A percentile compares a stretch with the other conserved stretches of the same genome.
Evolutionary conservation across 2,329 filamentous ascomycete genomes (phyloP).

Genomic region (Talaromyces sp.): DNA sequence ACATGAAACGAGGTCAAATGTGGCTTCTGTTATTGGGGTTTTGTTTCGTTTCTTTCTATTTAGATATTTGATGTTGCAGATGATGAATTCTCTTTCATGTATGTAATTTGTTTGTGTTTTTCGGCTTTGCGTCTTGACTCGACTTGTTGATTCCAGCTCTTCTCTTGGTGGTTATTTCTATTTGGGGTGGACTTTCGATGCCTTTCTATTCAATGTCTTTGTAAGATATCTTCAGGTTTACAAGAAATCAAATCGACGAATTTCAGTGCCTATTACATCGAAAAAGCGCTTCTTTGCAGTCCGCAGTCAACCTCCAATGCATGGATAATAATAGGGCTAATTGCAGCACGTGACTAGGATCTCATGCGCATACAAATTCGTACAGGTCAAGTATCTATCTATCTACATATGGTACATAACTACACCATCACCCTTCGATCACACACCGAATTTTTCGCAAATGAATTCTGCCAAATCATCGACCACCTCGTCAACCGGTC

Average conservation of each 20-base stretch:
- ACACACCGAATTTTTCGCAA: slow-evolving; percentile 16
- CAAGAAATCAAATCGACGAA: background rate
- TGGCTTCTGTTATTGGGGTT: no score
- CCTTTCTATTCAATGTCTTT: slow-evolving; percentile 3
- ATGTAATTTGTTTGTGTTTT: background rate
- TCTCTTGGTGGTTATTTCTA: background rate
- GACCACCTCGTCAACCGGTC: slow-evolving; percentile 8
- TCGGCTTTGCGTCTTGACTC: background rate
- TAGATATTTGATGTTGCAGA: background rate
- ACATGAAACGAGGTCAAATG: background rate
- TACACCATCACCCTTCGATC: background rate
- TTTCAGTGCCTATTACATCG: background rate
- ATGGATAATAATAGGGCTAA: background rate
- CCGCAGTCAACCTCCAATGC: background rate
- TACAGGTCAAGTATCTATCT: background rate
- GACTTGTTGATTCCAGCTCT: background rate
- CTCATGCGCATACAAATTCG: background rate
- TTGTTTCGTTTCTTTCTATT: background rate
- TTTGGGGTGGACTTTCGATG: background rate
- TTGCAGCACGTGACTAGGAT: background rate
- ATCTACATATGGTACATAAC: background rate
- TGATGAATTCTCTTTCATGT: no score
- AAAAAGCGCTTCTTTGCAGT: background rate
- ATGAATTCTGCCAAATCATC: slow-evolving; percentile 15
- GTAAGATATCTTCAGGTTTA: background rate